Base-by-base conservation (phyloP, 2,329 filamentous ascomycete species). In the Scedosporium aurantiacum region DNA sequence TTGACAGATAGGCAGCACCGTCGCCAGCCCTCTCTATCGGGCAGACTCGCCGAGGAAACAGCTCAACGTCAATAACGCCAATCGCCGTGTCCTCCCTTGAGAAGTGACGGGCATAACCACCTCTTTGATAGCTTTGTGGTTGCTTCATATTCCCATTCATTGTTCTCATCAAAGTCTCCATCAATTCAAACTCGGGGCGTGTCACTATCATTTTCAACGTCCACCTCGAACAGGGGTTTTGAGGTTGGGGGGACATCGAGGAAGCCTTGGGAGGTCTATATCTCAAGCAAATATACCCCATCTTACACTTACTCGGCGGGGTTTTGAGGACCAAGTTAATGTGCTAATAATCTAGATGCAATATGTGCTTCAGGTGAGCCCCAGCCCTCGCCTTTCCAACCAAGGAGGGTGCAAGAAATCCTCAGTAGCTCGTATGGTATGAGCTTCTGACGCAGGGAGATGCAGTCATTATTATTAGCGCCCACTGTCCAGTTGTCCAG, bases 301-400 rank as follows among this genome's bases (percentile, higher is more conserved):
- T 23, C 23, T 21, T 12, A 12, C 50, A 5, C 50, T 28, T 3
- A 23, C 18, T 54, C 18, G 18, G 50, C 23, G 50, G 43, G 43
- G 43, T 47, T 47, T 16, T 54, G 23, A 23, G 23, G 50, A 23
- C 18, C 7, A 5, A 27, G 23, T 54, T 54, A 25, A 23, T 54
- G 18, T 23, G 23, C 50, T 54, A 23, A 54, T 28, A 23, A 54
- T 54, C 18, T 54, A 8, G 23, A 54, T 23, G 50, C 23, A 54
- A 54, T 54, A 54, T 54, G 50, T 54, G 50, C 50, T 54, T 54
- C 50, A 54, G 50, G 50, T 54, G 50, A 54, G 50, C 7, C 50
- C 50, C 23, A 10, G 50, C 50, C 23, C 10, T 54, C 50, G 16
- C 14, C 50, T 27, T 54, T 54, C 50, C 50, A 28, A 54, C 50